Conservation (phyloP, 2,329 filamentous ascomycete species). For the Neurospora sp. region DNA sequence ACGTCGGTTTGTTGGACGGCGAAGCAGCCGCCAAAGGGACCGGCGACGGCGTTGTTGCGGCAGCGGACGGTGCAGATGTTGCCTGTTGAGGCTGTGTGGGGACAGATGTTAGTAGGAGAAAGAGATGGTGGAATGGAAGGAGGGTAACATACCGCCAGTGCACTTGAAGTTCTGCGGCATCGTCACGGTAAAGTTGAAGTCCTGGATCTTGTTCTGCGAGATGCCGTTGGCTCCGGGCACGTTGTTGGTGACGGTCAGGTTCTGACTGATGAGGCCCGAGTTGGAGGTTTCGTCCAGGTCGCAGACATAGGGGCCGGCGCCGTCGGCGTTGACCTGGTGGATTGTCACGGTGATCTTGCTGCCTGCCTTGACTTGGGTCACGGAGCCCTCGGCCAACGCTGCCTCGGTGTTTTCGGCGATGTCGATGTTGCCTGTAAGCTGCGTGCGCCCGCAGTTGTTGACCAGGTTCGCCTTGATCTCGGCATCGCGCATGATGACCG, state of each 20-base stretch:
- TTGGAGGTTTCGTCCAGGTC: conserved; percentile 42
- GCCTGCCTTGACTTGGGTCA: conserved; percentile 41
- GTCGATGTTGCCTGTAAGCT: conserved; percentile 46
- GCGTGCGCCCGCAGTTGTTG: conserved; percentile 50
- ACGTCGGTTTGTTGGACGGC: conserved; percentile 44
- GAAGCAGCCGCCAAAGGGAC: conserved; percentile 47
- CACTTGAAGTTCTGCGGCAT: conserved; percentile 41
- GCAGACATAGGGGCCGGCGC: conserved; percentile 45
- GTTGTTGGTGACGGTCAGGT: conserved; percentile 47
- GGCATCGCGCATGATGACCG: conserved; percentile 52
- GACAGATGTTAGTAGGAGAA: not conserved
- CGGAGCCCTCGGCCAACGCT: conserved; percentile 32
- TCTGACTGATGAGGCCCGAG: conserved; percentile 33
- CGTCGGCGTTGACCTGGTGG: conserved; percentile 46
- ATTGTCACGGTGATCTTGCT: conserved; percentile 35
- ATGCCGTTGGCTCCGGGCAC: conserved; percentile 49
- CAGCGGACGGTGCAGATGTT: conserved; percentile 44
- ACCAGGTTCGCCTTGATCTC: conserved; percentile 43
- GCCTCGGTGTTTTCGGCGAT: conserved; percentile 46
- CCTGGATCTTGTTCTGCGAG: conserved; percentile 43
- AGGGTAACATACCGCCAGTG: conserved; percentile 35
- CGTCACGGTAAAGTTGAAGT: conserved; percentile 46
- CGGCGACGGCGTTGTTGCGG: conserved; percentile 46
- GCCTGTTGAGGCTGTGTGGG: conserved; percentile 11
- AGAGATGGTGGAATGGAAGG: not conserved